Conservation (phyloP, 331 rosid genomes). For the Erythrophleum ivorense region DNA sequence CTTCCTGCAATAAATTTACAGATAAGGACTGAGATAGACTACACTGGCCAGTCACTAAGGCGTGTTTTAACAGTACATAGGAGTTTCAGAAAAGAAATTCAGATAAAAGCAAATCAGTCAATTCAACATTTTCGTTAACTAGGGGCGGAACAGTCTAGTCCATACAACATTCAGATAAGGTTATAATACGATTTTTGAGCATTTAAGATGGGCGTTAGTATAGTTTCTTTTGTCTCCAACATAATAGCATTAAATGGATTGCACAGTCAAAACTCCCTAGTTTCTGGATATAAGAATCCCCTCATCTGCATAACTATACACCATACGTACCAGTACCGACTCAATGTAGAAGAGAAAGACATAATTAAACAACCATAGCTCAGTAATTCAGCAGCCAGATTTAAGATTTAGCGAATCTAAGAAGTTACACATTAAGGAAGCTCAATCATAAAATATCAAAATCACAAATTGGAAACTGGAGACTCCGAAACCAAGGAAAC, state of each 20-base stretch:
- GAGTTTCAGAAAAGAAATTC: conserved; percentile 23
- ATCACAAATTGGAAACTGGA: not conserved
- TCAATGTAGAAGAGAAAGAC: not conserved
- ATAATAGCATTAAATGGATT: not conserved
- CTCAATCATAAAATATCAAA: not conserved
- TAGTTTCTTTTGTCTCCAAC: not conserved
- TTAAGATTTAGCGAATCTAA: not conserved
- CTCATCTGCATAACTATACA: not conserved
- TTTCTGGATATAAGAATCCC: not conserved
- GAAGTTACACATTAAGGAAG: not conserved
- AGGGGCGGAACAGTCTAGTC: not conserved
- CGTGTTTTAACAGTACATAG: conserved; percentile 31
- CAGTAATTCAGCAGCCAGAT: not conserved
- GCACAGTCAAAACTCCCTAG: not conserved
- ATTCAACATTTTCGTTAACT: not conserved
- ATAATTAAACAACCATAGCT: not conserved
- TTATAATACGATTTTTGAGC: not conserved
- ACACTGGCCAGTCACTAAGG: conserved; percentile 29
- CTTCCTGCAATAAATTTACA: conserved; percentile 71
- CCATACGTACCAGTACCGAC: not conserved
- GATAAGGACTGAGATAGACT: conserved; percentile 49
- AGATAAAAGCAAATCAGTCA: not conserved
- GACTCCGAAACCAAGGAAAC: not conserved
- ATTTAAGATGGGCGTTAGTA: not conserved
- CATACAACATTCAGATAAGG: not conserved